Evolutionary conservation across 441 rosid genomes (phyloP), one percentile per base, ranked within the genome.

Genomic region (Aleurites moluccanus): DNA sequence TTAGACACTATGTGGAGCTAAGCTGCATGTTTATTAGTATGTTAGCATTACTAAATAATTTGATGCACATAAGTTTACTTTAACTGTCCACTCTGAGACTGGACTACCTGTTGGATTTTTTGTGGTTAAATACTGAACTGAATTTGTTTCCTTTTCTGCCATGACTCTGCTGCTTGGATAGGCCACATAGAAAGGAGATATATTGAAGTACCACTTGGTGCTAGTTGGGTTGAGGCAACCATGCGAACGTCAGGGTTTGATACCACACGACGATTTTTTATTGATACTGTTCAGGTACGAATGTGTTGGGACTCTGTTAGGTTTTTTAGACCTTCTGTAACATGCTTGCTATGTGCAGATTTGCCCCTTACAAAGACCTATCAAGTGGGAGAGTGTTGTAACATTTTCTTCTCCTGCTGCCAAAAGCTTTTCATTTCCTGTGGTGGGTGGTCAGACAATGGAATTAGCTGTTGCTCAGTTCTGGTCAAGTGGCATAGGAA

Each of bases 401-500:
- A 90, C 88, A 9, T 90, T 92, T 70, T 87, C 99, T 74, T 94
- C 97, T 67, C 97, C 99, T 20, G 78, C 89, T 78, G 78, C 90
- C 82, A 88, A 94, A 88, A 88, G 90, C 82, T 94, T 89, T 82
- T 42, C 90, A 57, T 91, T 96, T 77, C 88, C 92, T 68, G 97
- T 92, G 68, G 88, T 89, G 75, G 86, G 93, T 84, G 98, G 99
- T 75, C 93, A 84, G 84, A 94, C 98, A 55, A 89, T 92, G 97
- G 99, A 96, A 83, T 86, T 96, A 77, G 92, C 90, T 74, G 75
- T 96, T 79, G 97, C 99, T 80, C 99, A 94, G 80, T 96, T 91
- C 83, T 94, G 99, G 98, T 90, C 98, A 68, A 96, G 99, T 82
- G 99, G 99, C 80, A 84, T 92, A 70, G 99, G 97, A 80, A 96